phyloP scores from a whole-genome alignment of 164 flowering plant species.

The Berberis vulgaris region DNA sequence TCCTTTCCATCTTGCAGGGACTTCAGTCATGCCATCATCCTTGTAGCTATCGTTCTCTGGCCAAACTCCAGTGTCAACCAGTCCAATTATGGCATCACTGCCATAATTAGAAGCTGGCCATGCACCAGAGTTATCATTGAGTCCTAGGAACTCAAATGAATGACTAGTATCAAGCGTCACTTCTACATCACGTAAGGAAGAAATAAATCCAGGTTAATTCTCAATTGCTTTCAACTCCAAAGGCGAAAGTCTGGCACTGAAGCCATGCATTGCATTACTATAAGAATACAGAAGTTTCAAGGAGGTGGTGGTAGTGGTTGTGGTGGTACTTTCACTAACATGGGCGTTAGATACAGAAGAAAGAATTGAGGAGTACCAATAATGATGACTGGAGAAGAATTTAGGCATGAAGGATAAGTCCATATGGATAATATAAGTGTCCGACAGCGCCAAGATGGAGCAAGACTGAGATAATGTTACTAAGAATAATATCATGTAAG shows the following conservation, averaged over 20 bases:
- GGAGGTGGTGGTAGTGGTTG: conserved; percentile 1
- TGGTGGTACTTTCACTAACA: neutral
- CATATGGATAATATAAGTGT: conserved; percentile 58
- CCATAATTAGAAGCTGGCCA: conserved; percentile 49
- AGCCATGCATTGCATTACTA: conserved; percentile 46
- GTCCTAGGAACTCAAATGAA: conserved; percentile 41
- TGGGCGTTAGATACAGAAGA: conserved; percentile 13
- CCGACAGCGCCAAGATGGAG: conserved; percentile 13
- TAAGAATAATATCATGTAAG: conserved; percentile 6
- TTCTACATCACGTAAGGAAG: conserved; percentile 27
- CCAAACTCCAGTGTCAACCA: conserved; percentile 73
- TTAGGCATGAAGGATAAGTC: conserved; percentile 53
- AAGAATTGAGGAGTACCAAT: conserved; percentile 46
- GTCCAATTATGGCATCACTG: conserved; percentile 50
- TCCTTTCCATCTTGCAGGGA: conserved; percentile 68
- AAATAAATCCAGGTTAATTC: conserved; percentile 36
- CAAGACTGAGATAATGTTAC: conserved; percentile 6
- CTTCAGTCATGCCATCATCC: conserved; percentile 40
- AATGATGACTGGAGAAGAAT: conserved; percentile 39
- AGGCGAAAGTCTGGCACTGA: conserved; percentile 43
- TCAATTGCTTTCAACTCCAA: conserved; percentile 32
- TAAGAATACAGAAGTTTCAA: conserved; percentile 37
- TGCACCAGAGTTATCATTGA: conserved; percentile 28
- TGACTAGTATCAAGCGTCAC: conserved; percentile 53
- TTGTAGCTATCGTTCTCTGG: conserved; percentile 68